phyloP scores from a whole-genome alignment of 495 filamentous ascomycete species.

The Schizothecium vesticola region DNA sequence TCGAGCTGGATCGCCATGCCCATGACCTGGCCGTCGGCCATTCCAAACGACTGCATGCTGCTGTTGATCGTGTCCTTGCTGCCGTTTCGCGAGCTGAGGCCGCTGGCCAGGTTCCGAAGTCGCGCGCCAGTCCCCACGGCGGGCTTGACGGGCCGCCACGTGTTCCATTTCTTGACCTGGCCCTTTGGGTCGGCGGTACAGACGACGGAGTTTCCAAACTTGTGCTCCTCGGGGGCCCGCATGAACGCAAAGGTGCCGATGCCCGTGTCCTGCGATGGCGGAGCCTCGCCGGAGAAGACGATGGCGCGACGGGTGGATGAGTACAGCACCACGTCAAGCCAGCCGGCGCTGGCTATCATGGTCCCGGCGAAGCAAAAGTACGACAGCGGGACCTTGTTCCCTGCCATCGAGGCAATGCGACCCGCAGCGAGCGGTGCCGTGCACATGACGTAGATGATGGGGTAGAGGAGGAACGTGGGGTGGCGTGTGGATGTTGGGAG shows the following conservation, averaged over 20 bases:
- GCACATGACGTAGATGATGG: constrained; percentile 63
- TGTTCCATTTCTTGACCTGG: constrained; percentile 18
- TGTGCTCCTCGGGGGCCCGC: constrained; percentile 29
- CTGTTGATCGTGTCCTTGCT: constrained; percentile 22
- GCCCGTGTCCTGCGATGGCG: constrained; percentile 40
- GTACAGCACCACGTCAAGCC: constrained; percentile 67
- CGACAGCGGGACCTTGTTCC: constrained; percentile 46
- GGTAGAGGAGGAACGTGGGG: constrained; percentile 68
- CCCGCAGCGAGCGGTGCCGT: constrained; percentile 65
- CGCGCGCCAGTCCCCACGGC: constrained; percentile 6
- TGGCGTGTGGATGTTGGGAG: constrained; percentile 39
- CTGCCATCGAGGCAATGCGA: constrained; percentile 59
- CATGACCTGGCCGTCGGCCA: constrained; percentile 21
- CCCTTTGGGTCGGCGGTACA: constrained; percentile 23
- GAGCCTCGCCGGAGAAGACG: constrained; percentile 40
- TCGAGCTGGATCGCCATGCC: constrained; percentile 41
- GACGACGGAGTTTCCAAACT: constrained; percentile 38
- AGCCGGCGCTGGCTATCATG: constrained; percentile 66
- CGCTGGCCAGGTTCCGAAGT: constrained; percentile 10
- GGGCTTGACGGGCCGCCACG: constrained; percentile 17
- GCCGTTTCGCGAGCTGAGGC: constrained; percentile 17
- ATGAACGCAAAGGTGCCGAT: constrained; percentile 46
- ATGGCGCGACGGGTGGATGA: constrained; percentile 57
- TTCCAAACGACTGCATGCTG: constrained; percentile 25
- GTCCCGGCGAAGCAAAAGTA: constrained; percentile 66